Conservation (phyloP, 257 asterid genomes). For the Solanum pinnatisectum region DNA sequence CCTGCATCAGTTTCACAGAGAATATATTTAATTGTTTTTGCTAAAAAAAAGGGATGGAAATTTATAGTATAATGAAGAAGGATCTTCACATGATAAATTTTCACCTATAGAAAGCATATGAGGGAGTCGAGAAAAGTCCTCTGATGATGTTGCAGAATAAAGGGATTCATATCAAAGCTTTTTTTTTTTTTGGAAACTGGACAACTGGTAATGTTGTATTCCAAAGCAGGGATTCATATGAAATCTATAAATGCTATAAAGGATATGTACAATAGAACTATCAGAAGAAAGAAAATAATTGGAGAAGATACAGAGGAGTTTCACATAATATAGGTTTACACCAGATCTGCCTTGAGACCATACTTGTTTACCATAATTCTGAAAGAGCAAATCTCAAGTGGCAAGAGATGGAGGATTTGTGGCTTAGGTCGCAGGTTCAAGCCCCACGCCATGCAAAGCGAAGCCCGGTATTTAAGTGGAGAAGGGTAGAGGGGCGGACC, state of each 20-base stretch:
- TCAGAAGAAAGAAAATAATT: neutral
- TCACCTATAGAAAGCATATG: neutral
- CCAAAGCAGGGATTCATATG: neutral
- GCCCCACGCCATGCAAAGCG: too few relatives aligned
- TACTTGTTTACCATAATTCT: neutral
- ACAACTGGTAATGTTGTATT: neutral
- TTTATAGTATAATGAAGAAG: neutral
- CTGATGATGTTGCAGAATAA: neutral
- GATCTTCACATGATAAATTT: neutral
- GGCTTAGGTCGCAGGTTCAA: too few relatives aligned
- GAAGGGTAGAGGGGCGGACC: too few relatives aligned
- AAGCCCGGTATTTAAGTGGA: too few relatives aligned
- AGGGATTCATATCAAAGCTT: neutral
- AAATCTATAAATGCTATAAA: neutral
- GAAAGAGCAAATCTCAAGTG: neutral
- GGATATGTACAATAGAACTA: neutral
- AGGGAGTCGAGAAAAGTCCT: neutral
- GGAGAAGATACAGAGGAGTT: neutral
- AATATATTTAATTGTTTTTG: neutral
- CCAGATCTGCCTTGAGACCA: neutral
- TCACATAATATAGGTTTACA: neutral
- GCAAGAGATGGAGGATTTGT: too few relatives aligned
- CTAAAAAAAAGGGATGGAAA: neutral
- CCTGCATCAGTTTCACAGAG: constrained; percentile 44
- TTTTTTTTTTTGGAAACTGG: neutral